Percentiles rank a stretch among this genome's conserved stretches.
Evolutionary conservation across 1,284 basidiomycete species (phyloP).

Genomic region (Sanghuangporus sanghuang): DNA sequence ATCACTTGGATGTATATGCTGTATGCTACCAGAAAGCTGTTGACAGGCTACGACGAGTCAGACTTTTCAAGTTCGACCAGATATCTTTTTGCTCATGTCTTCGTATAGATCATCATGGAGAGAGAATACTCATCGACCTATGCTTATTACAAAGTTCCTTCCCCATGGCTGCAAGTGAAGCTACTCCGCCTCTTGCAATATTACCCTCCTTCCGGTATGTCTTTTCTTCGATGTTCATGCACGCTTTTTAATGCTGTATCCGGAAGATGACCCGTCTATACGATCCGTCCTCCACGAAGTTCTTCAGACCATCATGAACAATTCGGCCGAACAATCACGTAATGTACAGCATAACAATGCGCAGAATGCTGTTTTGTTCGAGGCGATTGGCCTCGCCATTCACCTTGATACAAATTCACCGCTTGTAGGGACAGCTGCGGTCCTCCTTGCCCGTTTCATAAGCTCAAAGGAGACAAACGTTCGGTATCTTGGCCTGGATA

Average conservation of each 20-base stretch:
- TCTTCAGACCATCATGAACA: conserved; percentile 87
- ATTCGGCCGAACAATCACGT: conserved; percentile 86
- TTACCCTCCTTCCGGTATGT: conserved; percentile 86
- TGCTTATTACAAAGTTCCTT: conserved; percentile 95
- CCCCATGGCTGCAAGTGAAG: conserved; percentile 98
- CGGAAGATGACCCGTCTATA: conserved; percentile 77
- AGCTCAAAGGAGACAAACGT: conserved; percentile 98
- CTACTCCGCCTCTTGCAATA: conserved; percentile 91
- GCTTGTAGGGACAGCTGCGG: conserved; percentile 86
- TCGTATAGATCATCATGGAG: conserved; percentile 77
- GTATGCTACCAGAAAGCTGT: conserved; percentile 95
- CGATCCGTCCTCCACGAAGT: conserved; percentile 78
- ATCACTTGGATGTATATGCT: conserved; percentile 84
- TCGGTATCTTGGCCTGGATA: conserved; percentile 95
- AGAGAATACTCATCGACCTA: conserved; percentile 87
- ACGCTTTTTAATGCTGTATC: neutral
- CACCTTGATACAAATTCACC: conserved; percentile 92
- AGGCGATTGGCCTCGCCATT: conserved; percentile 96
- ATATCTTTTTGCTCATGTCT: conserved; percentile 11
- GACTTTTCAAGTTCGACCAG: conserved; percentile 24
- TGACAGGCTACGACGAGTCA: conserved; percentile 79
- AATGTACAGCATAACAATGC: conserved; percentile 99
- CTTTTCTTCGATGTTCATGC: neutral
- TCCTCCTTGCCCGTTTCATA: conserved; percentile 92
- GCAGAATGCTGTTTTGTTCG: conserved; percentile 96